Percentiles rank a stretch among this genome's conserved stretches.
These are phyloP conservation scores for Phytopythium oedochilum DNA, from an alignment of 352 stramenopile species.

Conservation along the genomic window DNA sequence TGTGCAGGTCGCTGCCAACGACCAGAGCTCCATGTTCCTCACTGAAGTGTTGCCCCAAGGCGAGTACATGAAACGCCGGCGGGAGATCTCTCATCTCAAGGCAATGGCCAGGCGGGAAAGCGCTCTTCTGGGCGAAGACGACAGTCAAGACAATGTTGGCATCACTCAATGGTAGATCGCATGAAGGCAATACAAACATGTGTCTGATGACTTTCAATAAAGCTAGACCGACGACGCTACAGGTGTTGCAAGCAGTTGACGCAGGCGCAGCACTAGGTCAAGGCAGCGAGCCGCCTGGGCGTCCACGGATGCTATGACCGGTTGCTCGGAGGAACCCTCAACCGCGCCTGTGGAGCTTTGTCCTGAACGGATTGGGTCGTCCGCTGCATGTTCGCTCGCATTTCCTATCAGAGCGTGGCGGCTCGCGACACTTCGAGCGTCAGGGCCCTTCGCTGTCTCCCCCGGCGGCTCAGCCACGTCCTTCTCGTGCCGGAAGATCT, in stretches of 20 bases:
- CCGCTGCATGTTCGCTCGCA: not conserved
- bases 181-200: not conserved
- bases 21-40: conserved; percentile 51
- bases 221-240: not conserved
- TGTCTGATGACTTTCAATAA: no score
- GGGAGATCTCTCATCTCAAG: conserved; percentile 43
- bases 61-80: conserved; percentile 38
- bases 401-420: not conserved
- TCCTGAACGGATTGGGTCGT: not conserved
- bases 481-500: conserved; percentile 19
- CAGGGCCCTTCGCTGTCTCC: not conserved
- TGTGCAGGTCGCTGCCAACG: conserved; percentile 41
- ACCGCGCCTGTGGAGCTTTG: not conserved
- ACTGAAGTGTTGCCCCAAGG: conserved; percentile 32
- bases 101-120: conserved; percentile 14
- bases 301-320: not conserved
- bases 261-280: conserved; percentile 17
- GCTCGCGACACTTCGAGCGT: not conserved
- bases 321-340: not conserved
- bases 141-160: not conserved
- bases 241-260: conserved; percentile 6
- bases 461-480: not conserved
- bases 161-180: not conserved
- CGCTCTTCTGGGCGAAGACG: not conserved
- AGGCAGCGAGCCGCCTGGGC: conserved; percentile 15